Evolutionary conservation across 73 alveolate species (phyloP), one percentile per base, ranked within the genome.

Genomic region (Tetrahymena malaccensis): DNA sequence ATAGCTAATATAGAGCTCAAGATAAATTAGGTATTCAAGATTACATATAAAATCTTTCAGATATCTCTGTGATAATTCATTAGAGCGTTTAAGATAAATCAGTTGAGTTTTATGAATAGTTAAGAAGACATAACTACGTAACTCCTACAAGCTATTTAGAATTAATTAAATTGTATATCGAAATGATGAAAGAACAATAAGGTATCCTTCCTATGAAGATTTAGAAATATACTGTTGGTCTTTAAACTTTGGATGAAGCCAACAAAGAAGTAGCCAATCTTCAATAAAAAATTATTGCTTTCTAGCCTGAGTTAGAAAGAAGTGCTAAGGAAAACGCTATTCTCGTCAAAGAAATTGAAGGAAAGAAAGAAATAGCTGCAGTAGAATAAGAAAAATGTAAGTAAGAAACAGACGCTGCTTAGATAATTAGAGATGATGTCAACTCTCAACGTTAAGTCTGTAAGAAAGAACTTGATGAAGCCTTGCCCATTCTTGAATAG

Each of bases 121-220:
- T 98, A 27, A 97, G 99, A 94, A 96, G 99, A 83, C 98, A 98
- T 94, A 99, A 99, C 98, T 99, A 99, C 97, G 99, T 99, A 35
- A 99, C 99, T 11, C 99, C 99, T 3, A 99, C 99, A 37, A 97
- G 99, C 17, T 99, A 99, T 97, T 96, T 99, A 93, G 99, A 99
- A 95, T 98, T 99, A 94, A 98, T 99, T 96, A 99, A 99, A 96
- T 96, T 99, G 89, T 99, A 98, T 96, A 98, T 98, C 4, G 99
- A 99, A 93, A 97, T 99, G 99, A 98, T 99, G 96, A 98, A 98
- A 83, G 96, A 96, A 85, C 98, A 99, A 95, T 98, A 98, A 43
- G 97, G 97, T 85, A 99, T 98, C 19, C 99, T 99, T 43, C 99
- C 99, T 10, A 97, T 96, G 96, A 98, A 98, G 96, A 99, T 99